Percentiles rank a stretch among this genome's conserved stretches.
Conservation (phyloP, 768 basidiomycete species). For the Calocera cornea region DNA sequence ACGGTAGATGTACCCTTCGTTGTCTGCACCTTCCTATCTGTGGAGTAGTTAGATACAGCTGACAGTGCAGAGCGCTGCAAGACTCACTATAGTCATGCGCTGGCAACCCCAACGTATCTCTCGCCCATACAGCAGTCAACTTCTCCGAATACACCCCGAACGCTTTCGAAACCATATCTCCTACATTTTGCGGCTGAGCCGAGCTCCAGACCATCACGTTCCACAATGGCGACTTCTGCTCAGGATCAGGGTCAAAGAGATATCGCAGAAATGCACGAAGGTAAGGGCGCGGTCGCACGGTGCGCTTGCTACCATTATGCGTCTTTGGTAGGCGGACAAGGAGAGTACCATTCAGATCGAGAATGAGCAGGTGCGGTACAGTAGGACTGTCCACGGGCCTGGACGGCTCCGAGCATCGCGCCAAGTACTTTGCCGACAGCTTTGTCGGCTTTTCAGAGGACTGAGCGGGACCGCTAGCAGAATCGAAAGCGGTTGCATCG, state of each 20-base stretch:
- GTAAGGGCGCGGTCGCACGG: constrained; percentile 9
- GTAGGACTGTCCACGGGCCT: not conserved
- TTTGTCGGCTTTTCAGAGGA: not conserved
- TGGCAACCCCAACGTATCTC: constrained; percentile 61
- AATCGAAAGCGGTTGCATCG: no score
- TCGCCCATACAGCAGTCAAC: constrained; percentile 49
- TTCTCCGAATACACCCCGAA: constrained; percentile 35
- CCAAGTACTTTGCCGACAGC: not conserved
- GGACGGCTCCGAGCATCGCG: not conserved
- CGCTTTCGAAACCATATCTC: constrained; percentile 53
- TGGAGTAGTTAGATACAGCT: constrained; percentile 20
- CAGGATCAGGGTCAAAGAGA: constrained; percentile 6
- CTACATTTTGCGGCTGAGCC: constrained; percentile 66
- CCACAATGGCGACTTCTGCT: not conserved
- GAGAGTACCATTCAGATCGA: constrained; percentile 14
- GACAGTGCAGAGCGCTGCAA: not conserved
- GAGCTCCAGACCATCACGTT: constrained; percentile 81
- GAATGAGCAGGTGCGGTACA: constrained; percentile 7
- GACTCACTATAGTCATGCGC: constrained; percentile 52
- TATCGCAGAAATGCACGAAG: constrained; percentile 10
- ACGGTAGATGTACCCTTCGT: constrained; percentile 32
- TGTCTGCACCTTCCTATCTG: constrained; percentile 35
- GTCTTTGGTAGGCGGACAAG: constrained; percentile 6
- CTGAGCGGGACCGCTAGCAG: no score
- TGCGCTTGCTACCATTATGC: not conserved